Conservation (phyloP, 176 grass and related monocot species). For the Stipa capillata region DNA sequence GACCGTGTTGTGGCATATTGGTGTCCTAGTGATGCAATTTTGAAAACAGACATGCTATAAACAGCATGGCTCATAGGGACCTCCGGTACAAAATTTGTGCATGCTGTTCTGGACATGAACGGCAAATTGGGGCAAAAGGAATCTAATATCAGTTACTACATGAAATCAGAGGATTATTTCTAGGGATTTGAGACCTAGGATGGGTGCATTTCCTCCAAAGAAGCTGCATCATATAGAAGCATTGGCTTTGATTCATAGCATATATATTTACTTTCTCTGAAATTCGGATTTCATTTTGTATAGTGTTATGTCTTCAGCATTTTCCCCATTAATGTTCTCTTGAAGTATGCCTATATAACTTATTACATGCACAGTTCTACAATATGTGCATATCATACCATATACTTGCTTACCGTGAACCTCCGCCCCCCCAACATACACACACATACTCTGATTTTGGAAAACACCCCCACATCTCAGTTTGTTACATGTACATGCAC, state of each 20-base stretch:
- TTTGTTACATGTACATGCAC: constrained; percentile 3
- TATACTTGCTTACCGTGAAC: too few relatives aligned
- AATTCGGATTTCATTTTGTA: background rate
- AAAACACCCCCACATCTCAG: background rate
- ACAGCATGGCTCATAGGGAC: background rate
- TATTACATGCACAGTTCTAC: background rate
- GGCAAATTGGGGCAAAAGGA: background rate
- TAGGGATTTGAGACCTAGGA: background rate
- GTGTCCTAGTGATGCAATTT: background rate
- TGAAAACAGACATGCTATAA: background rate
- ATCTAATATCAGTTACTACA: background rate
- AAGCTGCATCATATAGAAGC: background rate
- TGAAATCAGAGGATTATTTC: background rate
- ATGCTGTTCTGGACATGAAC: background rate
- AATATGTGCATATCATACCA: background rate
- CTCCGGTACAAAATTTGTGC: background rate
- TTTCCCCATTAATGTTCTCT: background rate
- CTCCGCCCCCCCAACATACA: too few relatives aligned
- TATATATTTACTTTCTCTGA: background rate
- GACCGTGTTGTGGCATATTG: background rate
- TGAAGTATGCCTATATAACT: background rate
- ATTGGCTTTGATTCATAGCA: background rate
- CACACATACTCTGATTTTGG: too few relatives aligned
- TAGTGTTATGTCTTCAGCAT: background rate
- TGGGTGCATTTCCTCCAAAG: background rate